phyloP scores from a whole-genome alignment of 495 filamentous ascomycete genomes.

The Ramalina intermedia region DNA sequence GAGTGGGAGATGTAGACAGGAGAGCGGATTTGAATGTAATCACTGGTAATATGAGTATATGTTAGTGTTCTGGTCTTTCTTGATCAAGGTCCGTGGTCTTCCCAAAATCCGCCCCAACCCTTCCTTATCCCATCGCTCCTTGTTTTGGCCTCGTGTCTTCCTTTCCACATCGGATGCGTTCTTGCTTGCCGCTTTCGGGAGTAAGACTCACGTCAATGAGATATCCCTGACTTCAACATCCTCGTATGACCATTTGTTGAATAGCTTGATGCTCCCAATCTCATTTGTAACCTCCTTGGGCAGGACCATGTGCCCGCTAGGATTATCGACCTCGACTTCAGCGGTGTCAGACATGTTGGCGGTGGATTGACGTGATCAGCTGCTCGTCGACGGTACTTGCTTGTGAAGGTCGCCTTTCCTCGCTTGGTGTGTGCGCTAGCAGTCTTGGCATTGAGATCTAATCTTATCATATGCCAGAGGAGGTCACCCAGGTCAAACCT shows the following conservation, averaged over 20 bases:
- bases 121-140: background rate
- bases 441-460: background rate
- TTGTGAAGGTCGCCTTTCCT: background rate
- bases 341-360: conserved; percentile 86
- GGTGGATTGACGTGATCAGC: background rate
- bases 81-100: background rate
- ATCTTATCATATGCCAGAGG: background rate
- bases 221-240: conserved; percentile 99
- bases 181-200: background rate
- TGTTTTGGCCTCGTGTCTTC: too few species aligned
- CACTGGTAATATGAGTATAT: conserved; percentile 41
- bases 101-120: background rate
- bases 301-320: conserved; percentile 60
- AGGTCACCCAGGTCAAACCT: background rate
- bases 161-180: background rate
- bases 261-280: conserved; percentile 91
- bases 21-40: conserved; percentile 98
- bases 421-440: background rate
- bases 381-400: background rate
- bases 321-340: conserved; percentile 83
- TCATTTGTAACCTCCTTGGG: conserved; percentile 88
- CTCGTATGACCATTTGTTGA: conserved; percentile 96
- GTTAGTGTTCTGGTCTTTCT: conserved; percentile 27
- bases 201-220: conserved; percentile 82
- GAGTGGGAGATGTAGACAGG: conserved; percentile 98